Conservation (phyloP, 192 early-diverging fungal species). For the Fimicolochytrium jonesii region DNA sequence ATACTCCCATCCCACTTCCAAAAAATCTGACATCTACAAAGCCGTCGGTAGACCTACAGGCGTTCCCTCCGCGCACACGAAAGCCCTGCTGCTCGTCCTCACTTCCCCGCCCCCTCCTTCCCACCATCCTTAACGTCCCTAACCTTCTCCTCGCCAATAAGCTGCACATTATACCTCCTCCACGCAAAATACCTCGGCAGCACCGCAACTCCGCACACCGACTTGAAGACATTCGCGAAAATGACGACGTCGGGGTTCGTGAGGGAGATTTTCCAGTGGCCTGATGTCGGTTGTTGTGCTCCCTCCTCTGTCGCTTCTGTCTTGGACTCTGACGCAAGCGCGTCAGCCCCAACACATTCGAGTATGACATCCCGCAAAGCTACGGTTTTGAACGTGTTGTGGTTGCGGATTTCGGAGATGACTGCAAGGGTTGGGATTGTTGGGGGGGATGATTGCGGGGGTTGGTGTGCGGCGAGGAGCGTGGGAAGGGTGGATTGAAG, state of each 20-base stretch:
- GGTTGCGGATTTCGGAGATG: constrained; percentile 41
- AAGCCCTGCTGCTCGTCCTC: too few relatives aligned
- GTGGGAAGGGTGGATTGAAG: constrained; percentile 7
- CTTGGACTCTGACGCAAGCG: background rate
- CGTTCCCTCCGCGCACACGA: too few relatives aligned
- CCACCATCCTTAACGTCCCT: too few relatives aligned
- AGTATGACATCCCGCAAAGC: constrained; percentile 8
- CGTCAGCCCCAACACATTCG: background rate
- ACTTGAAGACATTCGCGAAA: constrained; percentile 45
- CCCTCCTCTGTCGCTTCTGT: background rate
- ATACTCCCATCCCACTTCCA: too few relatives aligned
- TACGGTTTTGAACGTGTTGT: constrained; percentile 15
- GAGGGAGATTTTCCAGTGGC: constrained; percentile 34
- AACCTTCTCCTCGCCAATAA: too few relatives aligned
- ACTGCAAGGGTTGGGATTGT: constrained; percentile 31
- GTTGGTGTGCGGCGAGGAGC: background rate
- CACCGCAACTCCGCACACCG: constrained; percentile 40
- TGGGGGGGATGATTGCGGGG: background rate
- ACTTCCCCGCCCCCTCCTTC: too few relatives aligned
- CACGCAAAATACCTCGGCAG: constrained; percentile 37
- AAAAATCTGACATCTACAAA: too few relatives aligned
- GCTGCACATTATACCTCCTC: constrained; percentile 43
- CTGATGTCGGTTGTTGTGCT: constrained; percentile 32
- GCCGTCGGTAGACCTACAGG: too few relatives aligned
- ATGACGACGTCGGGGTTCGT: constrained; percentile 38